These are phyloP conservation scores for Cymbopogon citratus DNA, from an alignment of 176 grass and related monocot genomes.

Conservation along the genomic window DNA sequence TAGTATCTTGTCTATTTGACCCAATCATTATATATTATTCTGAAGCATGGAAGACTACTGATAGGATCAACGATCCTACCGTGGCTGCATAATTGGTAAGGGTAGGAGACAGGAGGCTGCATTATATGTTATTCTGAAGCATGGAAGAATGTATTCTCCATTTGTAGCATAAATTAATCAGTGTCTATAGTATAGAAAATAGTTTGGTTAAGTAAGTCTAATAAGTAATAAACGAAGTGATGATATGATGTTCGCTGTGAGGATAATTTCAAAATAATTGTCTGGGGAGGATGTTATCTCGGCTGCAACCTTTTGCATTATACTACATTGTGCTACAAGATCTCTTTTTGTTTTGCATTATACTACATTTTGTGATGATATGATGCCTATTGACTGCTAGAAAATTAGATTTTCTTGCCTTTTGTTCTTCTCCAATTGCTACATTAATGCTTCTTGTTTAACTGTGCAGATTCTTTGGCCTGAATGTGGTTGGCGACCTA, in stretches of 20 bases:
- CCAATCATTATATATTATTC: background rate
- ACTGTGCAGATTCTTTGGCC: constrained; percentile 51
- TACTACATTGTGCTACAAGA: background rate
- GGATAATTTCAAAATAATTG: background rate
- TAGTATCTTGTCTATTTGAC: background rate
- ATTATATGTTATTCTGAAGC: too few species aligned
- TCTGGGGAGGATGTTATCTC: background rate
- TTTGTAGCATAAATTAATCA: background rate
- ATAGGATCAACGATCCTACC: too few species aligned
- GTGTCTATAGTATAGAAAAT: background rate
- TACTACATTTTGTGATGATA: background rate
- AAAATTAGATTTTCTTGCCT: background rate
- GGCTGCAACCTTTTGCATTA: background rate
- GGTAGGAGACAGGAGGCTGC: too few species aligned
- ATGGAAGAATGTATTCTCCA: too few species aligned
- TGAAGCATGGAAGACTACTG: too few species aligned
- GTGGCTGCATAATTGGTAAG: too few species aligned
- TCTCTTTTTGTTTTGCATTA: background rate
- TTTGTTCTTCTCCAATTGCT: background rate
- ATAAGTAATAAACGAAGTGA: background rate
- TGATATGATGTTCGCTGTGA: background rate
- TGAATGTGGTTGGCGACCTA: constrained; percentile 51
- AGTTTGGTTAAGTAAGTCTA: background rate
- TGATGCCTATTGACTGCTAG: background rate
- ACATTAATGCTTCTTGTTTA: background rate